Percentiles rank a stretch among this genome's conserved stretches.
Evolutionary conservation across 352 stramenopile species (phyloP).

Genomic region (Aphanomyces invadans): DNA sequence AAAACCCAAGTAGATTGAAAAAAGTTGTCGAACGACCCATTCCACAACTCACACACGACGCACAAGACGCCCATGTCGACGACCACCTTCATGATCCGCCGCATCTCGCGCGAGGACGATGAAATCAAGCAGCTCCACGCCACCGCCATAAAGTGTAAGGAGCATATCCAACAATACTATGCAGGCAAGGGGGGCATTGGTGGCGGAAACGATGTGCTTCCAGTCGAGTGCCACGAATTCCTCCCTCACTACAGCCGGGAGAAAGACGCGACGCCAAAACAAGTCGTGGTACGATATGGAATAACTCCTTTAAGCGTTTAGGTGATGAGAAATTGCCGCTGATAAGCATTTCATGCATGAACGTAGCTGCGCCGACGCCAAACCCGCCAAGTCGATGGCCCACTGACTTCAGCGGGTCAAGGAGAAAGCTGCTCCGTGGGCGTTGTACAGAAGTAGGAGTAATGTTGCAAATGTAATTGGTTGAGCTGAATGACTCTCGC

Average conservation of each 20-base stretch:
- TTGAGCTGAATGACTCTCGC: too few relatives aligned
- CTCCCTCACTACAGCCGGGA: neutral
- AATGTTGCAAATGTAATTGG: too few relatives aligned
- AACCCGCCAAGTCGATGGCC: neutral
- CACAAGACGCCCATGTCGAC: constrained; percentile 8
- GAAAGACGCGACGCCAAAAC: neutral
- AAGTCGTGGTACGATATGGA: neutral
- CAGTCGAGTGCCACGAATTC: neutral
- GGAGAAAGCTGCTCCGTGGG: neutral
- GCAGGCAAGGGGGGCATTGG: neutral
- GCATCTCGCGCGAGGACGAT: constrained; percentile 19
- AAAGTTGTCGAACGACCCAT: neutral
- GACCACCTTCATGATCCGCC: constrained; percentile 19
- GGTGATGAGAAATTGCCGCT: too few relatives aligned
- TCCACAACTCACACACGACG: neutral
- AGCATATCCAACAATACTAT: neutral
- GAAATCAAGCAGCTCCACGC: constrained; percentile 6
- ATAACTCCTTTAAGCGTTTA: too few relatives aligned
- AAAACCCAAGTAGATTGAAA: neutral
- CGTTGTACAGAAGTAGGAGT: too few relatives aligned
- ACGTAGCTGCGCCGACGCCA: neutral
- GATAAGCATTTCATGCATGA: too few relatives aligned
- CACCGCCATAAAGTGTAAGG: neutral
- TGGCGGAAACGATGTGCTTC: neutral
- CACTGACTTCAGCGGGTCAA: neutral